A percentile compares a stretch with the other conserved stretches of the same genome.
phyloP scores from a whole-genome alignment of 805 yeast genomes.

The Saturnispora silvae region DNA sequence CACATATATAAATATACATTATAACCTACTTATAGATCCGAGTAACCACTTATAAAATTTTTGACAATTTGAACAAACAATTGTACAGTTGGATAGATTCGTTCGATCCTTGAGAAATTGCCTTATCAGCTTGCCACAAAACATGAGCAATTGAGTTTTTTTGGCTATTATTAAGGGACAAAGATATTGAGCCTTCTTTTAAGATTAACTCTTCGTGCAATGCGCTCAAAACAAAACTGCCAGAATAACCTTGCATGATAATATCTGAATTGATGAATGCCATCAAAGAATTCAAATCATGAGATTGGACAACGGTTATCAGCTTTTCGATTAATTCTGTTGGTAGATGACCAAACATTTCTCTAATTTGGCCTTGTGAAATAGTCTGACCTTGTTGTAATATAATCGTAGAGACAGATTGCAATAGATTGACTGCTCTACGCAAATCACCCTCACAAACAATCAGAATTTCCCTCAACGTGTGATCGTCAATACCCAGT shows the following conservation, averaged over 20 bases:
- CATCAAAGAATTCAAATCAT: conserved; percentile 19
- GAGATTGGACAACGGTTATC: conserved; percentile 13
- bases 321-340: conserved; percentile 13
- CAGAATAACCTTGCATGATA: conserved; percentile 26
- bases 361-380: conserved; percentile 18
- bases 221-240: conserved; percentile 21
- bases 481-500: conserved; percentile 35
- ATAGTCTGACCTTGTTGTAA: conserved; percentile 6
- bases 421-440: conserved; percentile 82
- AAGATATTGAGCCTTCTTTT: conserved; percentile 22
- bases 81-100: conserved; percentile 77
- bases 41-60: conserved; percentile 25
- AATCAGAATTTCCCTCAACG: conserved; percentile 50
- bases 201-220: conserved; percentile 26
- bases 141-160: conserved; percentile 57
- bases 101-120: conserved; percentile 75
- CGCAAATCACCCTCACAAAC: conserved; percentile 86
- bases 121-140: conserved; percentile 65
- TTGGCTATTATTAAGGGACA: conserved; percentile 44
- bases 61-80: conserved; percentile 43
- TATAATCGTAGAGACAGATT: conserved; percentile 62
- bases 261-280: conserved; percentile 20
- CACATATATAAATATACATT: neutral
- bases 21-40: too few relatives aligned
- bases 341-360: conserved; percentile 28